Conservation (phyloP, 140 eudicot species). For the Flaveria floridana region DNA sequence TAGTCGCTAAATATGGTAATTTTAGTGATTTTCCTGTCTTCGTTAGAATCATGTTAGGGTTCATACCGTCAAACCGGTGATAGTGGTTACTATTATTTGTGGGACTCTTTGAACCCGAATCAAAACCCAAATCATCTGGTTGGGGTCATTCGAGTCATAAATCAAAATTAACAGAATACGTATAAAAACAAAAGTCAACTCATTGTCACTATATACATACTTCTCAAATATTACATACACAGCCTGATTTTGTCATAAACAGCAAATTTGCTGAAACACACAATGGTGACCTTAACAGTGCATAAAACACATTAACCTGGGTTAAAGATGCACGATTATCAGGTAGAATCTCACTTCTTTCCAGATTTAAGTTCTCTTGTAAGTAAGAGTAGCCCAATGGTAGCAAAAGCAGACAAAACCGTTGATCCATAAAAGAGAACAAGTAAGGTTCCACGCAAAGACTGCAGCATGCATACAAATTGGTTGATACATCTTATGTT, state of each 20-base stretch:
- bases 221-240: conserved; percentile 14
- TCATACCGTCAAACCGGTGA: no score
- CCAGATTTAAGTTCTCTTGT: conserved; percentile 58
- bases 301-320: not conserved
- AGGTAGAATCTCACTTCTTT: conserved; percentile 42
- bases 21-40: no score
- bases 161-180: not conserved
- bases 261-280: not conserved
- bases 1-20: no score
- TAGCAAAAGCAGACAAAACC: conserved; percentile 58
- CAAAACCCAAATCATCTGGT: no score
- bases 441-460: conserved; percentile 71
- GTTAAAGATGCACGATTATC: not conserved
- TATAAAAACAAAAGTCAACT: not conserved
- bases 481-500: not conserved
- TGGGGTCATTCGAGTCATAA: not conserved
- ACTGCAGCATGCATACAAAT: conserved; percentile 54
- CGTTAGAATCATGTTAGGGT: no score
- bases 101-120: no score
- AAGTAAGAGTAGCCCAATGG: conserved; percentile 60
- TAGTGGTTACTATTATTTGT: no score
- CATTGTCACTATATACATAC: conserved; percentile 15
- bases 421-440: conserved; percentile 63
- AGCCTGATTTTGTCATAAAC: not conserved
- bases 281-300: not conserved